Evolutionary conservation across 352 stramenopile species (phyloP), one percentile per base, ranked within the genome.

Genomic region (Thalassiosira exigua): DNA sequence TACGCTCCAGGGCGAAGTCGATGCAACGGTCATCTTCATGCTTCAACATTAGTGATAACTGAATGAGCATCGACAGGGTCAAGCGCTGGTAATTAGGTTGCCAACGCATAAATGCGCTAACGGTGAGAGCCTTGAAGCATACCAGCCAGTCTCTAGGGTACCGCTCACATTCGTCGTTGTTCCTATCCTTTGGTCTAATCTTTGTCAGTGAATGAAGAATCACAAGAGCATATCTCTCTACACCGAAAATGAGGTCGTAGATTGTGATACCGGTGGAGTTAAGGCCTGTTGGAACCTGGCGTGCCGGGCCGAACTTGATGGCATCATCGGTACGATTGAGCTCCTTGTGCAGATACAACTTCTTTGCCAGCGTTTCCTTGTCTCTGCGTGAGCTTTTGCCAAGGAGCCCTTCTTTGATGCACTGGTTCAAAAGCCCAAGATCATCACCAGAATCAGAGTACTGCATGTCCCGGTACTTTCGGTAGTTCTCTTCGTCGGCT

Each of bases 21-120:
- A n/a, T n/a, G n/a, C n/a, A n/a, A n/a, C n/a, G n/a, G n/a, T n/a
- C n/a, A n/a, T n/a, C n/a, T n/a, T n/a, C n/a, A n/a, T n/a, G n/a
- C n/a, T n/a, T n/a, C n/a, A n/a, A n/a, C n/a, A n/a, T n/a, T n/a
- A n/a, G n/a, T n/a, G n/a, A n/a, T n/a, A n/a, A n/a, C n/a, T 57
- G 32, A 21, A 68, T 68, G n/a, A 68, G 58, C 30, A 57, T 56
- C 21, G 39, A 68, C n/a, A 57, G 48, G 17, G 58, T 26, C 58
- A 68, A 56, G 3, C 58, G 32, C 22, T 68, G 58, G 39, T 68
- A 68, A 19, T 68, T 57, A 29, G 58, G 58, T 22, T 68, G 58
- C 4, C 24, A 33, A 29, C 39, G 58, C 39, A 56, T 68, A 41
- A 68, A 68, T 21, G 19, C 54, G 58, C 58, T 68, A 2, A 42